Evolutionary conservation across 2,329 filamentous ascomycete genomes (phyloP).

Genomic region (Clonostachys rosea): DNA sequence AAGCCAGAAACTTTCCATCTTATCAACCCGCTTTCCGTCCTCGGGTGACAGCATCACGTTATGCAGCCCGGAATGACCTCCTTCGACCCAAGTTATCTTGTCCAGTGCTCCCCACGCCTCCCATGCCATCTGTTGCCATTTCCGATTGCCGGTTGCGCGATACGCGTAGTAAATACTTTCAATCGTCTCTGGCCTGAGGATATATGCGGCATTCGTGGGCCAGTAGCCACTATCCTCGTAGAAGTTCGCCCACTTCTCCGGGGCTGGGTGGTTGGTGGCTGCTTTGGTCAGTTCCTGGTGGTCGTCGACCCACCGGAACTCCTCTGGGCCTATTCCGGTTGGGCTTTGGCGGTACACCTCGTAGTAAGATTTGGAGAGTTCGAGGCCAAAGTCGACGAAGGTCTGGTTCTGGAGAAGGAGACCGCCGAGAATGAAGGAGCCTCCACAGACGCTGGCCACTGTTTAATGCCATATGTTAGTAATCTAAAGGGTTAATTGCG

Average conservation of each 20-base stretch:
- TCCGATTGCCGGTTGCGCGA: conserved; percentile 61
- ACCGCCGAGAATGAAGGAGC: conserved; percentile 43
- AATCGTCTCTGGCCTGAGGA: conserved; percentile 71
- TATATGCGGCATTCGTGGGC: conserved; percentile 39
- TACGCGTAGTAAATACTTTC: conserved; percentile 78
- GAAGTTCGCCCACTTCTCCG: conserved; percentile 35
- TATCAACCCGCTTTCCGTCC: conserved; percentile 36
- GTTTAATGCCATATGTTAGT: neutral
- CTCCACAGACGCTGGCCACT: conserved; percentile 45
- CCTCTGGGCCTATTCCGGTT: conserved; percentile 48
- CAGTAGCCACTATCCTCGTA: conserved; percentile 38
- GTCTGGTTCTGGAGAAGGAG: conserved; percentile 31
- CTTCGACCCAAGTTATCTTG: conserved; percentile 53
- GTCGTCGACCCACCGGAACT: conserved; percentile 38
- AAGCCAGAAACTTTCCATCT: conserved; percentile 70
- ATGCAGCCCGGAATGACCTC: conserved; percentile 59
- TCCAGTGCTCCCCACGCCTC: conserved; percentile 47
- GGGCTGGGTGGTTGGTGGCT: conserved; percentile 20
- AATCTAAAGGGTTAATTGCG: neutral
- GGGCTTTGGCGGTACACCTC: conserved; percentile 42
- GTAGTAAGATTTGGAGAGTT: conserved; percentile 45
- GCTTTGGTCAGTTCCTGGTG: conserved; percentile 10
- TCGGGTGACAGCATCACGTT: conserved; percentile 49
- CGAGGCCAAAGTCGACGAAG: conserved; percentile 35
- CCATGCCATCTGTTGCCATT: conserved; percentile 66